Evolutionary conservation across 2,329 filamentous ascomycete species (phyloP).

Genomic region (Neonectria neomacrospora): DNA sequence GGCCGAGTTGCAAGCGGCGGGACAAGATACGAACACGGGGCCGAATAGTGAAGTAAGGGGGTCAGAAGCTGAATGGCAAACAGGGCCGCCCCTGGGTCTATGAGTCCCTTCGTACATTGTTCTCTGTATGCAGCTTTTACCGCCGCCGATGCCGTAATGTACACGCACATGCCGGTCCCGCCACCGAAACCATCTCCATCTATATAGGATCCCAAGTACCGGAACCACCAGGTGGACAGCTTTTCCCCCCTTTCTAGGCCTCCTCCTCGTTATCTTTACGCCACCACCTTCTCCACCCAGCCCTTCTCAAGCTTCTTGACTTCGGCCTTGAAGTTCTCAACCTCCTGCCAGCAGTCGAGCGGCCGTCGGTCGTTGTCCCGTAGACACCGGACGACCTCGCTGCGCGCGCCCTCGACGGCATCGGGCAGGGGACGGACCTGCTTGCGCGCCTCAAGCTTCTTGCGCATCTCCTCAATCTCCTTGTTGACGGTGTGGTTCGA

Average conservation of each 20-base stretch:
- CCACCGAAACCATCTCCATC: conserved; percentile 25
- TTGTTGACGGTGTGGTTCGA: conserved; percentile 64
- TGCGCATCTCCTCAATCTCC: conserved; percentile 68
- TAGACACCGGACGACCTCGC: conserved; percentile 82
- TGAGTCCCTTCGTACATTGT: conserved; percentile 43
- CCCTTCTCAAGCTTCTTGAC: conserved; percentile 85
- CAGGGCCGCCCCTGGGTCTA: conserved; percentile 36
- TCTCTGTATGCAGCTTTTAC: conserved; percentile 47
- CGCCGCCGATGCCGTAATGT: conserved; percentile 48
- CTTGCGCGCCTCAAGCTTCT: conserved; percentile 70
- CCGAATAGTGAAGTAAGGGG: conserved; percentile 25
- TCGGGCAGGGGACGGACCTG: conserved; percentile 76
- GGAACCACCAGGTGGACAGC: conserved; percentile 1
- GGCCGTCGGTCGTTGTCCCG: conserved; percentile 86
- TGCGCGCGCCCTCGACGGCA: conserved; percentile 77
- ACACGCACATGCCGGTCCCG: conserved; percentile 41
- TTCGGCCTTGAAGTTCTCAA: conserved; percentile 89
- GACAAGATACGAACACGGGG: conserved; percentile 24
- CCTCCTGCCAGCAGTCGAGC: conserved; percentile 94
- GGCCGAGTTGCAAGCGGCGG: conserved; percentile 50
- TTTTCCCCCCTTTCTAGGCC: not conserved
- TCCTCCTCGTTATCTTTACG: conserved; percentile 44
- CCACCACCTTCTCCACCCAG: conserved; percentile 86
- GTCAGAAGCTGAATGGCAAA: conserved; percentile 34
- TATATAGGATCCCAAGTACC: conserved; percentile 25